Evolutionary conservation across 1,139 yeast genomes (phyloP).

Genomic region (Kodamaea derodonti): DNA sequence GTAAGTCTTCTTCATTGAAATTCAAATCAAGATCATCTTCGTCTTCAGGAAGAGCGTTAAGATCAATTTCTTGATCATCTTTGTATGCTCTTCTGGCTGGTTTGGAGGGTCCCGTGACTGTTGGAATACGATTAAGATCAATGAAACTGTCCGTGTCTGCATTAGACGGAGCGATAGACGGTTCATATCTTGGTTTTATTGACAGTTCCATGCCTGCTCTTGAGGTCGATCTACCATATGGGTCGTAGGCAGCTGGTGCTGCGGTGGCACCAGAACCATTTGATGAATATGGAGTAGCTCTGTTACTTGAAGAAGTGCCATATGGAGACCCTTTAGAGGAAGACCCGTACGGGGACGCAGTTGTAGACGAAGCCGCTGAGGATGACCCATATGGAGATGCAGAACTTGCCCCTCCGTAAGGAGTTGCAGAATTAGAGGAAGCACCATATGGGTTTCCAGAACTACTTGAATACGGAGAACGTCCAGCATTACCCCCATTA

Average conservation of each 20-base stretch:
- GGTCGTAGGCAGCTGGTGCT: constrained; percentile 4
- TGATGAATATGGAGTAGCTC: constrained; percentile 1
- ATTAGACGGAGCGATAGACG: constrained; percentile 1
- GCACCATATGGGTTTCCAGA: constrained; percentile 4
- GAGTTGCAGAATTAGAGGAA: neutral
- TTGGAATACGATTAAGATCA: constrained; percentile 41
- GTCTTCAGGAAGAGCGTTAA: constrained; percentile 20
- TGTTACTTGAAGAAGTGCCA: constrained; percentile 1
- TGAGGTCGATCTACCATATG: constrained; percentile 6
- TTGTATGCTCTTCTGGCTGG: constrained; percentile 22
- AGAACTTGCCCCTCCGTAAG: neutral
- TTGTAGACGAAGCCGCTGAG: neutral
- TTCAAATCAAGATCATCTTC: constrained; percentile 41
- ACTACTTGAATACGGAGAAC: constrained; percentile 5
- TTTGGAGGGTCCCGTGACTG: constrained; percentile 26
- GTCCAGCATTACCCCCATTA: neutral
- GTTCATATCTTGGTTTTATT: constrained; percentile 3
- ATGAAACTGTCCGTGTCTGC: constrained; percentile 32
- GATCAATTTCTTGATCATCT: constrained; percentile 23
- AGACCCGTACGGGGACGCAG: neutral
- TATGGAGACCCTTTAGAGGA: constrained; percentile 2
- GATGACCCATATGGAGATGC: neutral
- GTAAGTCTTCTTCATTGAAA: constrained; percentile 36
- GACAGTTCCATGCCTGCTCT: constrained; percentile 3
- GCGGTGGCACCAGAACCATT: neutral